Conservation (phyloP, 2,329 filamentous ascomycete species). For the Calonectria honghensis region DNA sequence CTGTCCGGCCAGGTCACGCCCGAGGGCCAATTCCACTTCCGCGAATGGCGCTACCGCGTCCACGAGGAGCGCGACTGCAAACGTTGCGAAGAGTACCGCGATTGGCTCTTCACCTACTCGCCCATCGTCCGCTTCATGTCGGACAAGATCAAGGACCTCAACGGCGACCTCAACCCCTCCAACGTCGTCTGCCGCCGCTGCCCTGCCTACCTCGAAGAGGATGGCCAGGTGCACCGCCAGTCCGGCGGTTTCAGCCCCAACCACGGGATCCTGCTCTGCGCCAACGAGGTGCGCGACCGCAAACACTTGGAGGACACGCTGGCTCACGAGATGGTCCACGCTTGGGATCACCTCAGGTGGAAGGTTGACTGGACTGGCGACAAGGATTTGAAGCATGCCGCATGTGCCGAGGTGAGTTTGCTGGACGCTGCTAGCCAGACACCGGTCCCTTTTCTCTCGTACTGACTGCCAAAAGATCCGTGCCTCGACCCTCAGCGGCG, state of each 20-base stretch:
- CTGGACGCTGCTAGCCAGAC: background rate
- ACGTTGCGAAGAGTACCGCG: slow-evolving; percentile 86
- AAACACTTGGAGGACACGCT: slow-evolving; percentile 94
- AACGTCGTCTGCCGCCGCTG: slow-evolving; percentile 92
- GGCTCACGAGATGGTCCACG: slow-evolving; percentile 98
- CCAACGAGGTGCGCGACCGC: slow-evolving; percentile 88
- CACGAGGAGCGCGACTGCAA: slow-evolving; percentile 87
- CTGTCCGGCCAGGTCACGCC: slow-evolving; percentile 82
- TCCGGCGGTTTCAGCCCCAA: slow-evolving; percentile 90
- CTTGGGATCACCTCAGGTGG: slow-evolving; percentile 93
- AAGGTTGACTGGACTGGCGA: slow-evolving; percentile 87
- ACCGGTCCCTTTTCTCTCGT: background rate
- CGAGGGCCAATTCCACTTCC: slow-evolving; percentile 84
- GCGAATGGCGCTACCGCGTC: slow-evolving; percentile 82
- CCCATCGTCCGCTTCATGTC: slow-evolving; percentile 91
- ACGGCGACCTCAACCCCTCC: slow-evolving; percentile 81
- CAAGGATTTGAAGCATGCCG: slow-evolving; percentile 88
- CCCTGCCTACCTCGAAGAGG: slow-evolving; percentile 72
- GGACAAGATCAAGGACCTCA: slow-evolving; percentile 86
- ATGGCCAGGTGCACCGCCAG: slow-evolving; percentile 77
- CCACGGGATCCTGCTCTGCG: slow-evolving; percentile 93
- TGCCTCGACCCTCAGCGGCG: slow-evolving; percentile 92
- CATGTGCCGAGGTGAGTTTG: slow-evolving; percentile 87
- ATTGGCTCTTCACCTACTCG: slow-evolving; percentile 89
- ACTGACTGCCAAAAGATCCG: slow-evolving; percentile 78